Evolutionary conservation across 352 stramenopile genomes (phyloP).

Genomic region (Globisporangium lucens): DNA sequence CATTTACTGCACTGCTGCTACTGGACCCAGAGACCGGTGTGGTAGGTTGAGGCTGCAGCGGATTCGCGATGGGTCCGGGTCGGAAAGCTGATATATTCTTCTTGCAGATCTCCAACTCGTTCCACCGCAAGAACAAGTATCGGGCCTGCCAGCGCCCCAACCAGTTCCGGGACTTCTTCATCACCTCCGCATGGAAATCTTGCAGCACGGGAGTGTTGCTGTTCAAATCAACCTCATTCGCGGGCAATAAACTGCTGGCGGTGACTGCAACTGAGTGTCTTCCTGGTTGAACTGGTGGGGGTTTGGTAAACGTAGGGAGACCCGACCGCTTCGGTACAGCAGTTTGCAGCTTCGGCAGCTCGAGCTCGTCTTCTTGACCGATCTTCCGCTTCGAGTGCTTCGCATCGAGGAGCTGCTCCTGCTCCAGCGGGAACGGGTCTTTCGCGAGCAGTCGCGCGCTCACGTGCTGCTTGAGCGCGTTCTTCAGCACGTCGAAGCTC

Average conservation of each 20-base stretch:
- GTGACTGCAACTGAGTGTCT: conserved; percentile 6
- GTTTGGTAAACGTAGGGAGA: conserved; percentile 5
- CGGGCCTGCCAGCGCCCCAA: conserved; percentile 52
- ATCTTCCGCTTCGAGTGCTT: conserved; percentile 9
- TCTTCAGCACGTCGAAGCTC: conserved; percentile 10
- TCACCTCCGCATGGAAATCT: conserved; percentile 48
- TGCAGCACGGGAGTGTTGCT: conserved; percentile 24
- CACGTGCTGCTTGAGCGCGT: conserved; percentile 34
- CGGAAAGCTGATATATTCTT: conserved; percentile 27
- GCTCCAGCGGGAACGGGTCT: conserved; percentile 34
- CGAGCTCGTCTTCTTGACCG: conserved; percentile 18
- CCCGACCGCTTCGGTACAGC: conserved; percentile 7
- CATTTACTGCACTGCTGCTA: background rate
- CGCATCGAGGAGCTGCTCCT: conserved; percentile 13
- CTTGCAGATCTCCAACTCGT: conserved; percentile 54
- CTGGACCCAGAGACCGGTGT: background rate
- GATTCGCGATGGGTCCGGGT: conserved; percentile 17
- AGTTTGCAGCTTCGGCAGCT: conserved; percentile 18
- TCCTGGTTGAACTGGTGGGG: background rate
- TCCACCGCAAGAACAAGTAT: conserved; percentile 46
- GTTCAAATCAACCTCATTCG: background rate
- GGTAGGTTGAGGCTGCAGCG: background rate
- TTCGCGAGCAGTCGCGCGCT: conserved; percentile 34
- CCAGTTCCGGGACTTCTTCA: conserved; percentile 72
- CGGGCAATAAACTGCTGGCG: background rate